Conservation (phyloP, 2,329 filamentous ascomycete species). For the Diplocarpon mali region DNA sequence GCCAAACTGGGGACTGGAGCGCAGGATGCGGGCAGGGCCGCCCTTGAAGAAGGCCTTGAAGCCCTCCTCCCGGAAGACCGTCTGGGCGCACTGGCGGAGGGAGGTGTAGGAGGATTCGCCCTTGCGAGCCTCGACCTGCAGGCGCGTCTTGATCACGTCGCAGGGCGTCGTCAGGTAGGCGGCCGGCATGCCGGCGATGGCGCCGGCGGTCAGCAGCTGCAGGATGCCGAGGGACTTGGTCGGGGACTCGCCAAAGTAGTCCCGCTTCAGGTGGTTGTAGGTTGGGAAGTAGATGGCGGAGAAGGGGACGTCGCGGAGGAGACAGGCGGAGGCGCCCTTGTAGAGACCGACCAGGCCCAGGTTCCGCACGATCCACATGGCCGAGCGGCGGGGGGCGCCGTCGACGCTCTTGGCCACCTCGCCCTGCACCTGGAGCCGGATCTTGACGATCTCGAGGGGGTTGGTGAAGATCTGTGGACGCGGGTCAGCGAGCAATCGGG, state of each 20-base stretch:
- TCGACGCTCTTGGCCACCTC: conserved; percentile 84
- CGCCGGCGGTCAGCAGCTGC: conserved; percentile 87
- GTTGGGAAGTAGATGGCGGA: conserved; percentile 98
- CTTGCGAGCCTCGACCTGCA: conserved; percentile 95
- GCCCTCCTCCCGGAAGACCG: conserved; percentile 81
- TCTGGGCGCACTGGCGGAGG: conserved; percentile 72
- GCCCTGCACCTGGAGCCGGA: conserved; percentile 92
- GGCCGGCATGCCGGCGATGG: conserved; percentile 85
- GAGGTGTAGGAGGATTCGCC: conserved; percentile 83
- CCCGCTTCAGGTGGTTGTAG: conserved; percentile 88
- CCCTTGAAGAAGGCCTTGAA: conserved; percentile 98
- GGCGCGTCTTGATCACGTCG: conserved; percentile 97
- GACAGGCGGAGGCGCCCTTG: conserved; percentile 89
- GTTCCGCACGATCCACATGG: conserved; percentile 96
- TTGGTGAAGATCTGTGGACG: conserved; percentile 75
- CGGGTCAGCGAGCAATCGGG: conserved; percentile 3
- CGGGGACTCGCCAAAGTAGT: conserved; percentile 81
- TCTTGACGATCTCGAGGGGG: conserved; percentile 98
- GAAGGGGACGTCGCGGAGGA: conserved; percentile 93
- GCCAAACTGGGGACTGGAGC: conserved; percentile 93
- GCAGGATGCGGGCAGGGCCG: conserved; percentile 85
- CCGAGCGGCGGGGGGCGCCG: conserved; percentile 74
- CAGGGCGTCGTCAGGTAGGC: conserved; percentile 94
- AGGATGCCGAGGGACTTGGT: conserved; percentile 82
- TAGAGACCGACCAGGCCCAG: conserved; percentile 89